These are phyloP conservation scores for Agrostemma githago DNA, from an alignment of 148 eudicot species.

Conservation along the genomic window DNA sequence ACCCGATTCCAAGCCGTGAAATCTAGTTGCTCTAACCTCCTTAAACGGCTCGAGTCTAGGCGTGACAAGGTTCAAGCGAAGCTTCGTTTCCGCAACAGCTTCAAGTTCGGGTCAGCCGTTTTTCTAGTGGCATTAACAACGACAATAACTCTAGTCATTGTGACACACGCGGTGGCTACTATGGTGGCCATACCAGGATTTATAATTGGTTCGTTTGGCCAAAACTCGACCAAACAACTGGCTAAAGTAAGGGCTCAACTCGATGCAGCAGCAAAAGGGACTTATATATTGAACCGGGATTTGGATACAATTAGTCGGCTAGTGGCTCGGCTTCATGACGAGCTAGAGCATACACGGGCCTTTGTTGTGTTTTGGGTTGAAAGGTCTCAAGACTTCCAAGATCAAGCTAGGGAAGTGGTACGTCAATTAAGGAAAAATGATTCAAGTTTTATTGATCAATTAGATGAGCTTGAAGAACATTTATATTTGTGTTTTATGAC, in stretches of 20 bases:
- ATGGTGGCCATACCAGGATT: slow-evolving; percentile 56
- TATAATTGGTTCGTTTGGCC: slow-evolving; percentile 30
- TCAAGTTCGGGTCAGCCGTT: slow-evolving; percentile 49
- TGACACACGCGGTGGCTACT: slow-evolving; percentile 49
- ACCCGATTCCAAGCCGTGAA: slow-evolving; percentile 44
- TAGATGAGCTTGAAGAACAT: slow-evolving; percentile 96
- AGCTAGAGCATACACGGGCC: slow-evolving; percentile 58
- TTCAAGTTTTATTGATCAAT: slow-evolving; percentile 50
- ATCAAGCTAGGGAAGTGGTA: slow-evolving; percentile 50
- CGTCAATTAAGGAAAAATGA: slow-evolving; percentile 55
- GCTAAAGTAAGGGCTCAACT: slow-evolving; percentile 51
- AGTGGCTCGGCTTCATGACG: slow-evolving; percentile 67
- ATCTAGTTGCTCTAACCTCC: slow-evolving; percentile 40
- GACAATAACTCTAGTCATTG: slow-evolving; percentile 37
- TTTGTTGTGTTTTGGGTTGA: slow-evolving; percentile 50
- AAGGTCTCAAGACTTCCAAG: slow-evolving; percentile 45
- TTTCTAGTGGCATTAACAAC: slow-evolving; percentile 50
- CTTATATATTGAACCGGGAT: slow-evolving; percentile 70
- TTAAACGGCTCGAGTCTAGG: slow-evolving; percentile 58
- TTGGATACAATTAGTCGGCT: slow-evolving; percentile 77
- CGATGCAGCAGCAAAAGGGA: slow-evolving; percentile 76
- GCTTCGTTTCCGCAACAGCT: slow-evolving; percentile 27
- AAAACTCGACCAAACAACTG: slow-evolving; percentile 30
- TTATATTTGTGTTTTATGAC: slow-evolving; percentile 86
- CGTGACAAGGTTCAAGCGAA: slow-evolving; percentile 51